These are phyloP conservation scores for Clarireedia hainanense DNA, from an alignment of 2,329 filamentous ascomycete genomes.

Conservation along the genomic window DNA sequence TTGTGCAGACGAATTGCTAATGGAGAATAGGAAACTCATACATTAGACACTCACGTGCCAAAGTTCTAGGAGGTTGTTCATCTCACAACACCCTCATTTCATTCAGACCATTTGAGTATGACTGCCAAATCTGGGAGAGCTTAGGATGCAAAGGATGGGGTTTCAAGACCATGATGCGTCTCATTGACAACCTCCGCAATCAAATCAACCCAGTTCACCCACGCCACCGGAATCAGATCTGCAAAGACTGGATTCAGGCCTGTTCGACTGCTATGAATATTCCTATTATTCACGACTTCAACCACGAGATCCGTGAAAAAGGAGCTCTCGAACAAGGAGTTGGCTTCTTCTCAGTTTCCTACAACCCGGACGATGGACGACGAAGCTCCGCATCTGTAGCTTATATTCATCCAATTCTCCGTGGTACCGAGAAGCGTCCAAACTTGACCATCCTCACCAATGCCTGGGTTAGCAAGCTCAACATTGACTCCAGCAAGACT, in stretches of 20 bases:
- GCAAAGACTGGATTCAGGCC: constrained; percentile 80
- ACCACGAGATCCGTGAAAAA: constrained; percentile 67
- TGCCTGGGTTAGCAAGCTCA: constrained; percentile 78
- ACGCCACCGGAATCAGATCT: constrained; percentile 81
- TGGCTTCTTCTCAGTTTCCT: constrained; percentile 85
- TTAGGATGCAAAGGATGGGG: constrained; percentile 79
- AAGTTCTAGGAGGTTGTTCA: constrained; percentile 87
- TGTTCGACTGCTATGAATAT: constrained; percentile 74
- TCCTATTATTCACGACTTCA: constrained; percentile 78
- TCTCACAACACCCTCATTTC: constrained; percentile 92
- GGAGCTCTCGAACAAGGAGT: constrained; percentile 69
- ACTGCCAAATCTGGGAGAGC: constrained; percentile 75
- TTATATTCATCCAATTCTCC: constrained; percentile 86
- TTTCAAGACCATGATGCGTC: constrained; percentile 75
- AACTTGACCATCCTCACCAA: constrained; percentile 84
- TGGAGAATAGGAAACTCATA: constrained; percentile 65
- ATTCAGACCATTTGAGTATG: constrained; percentile 85
- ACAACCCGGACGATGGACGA: constrained; percentile 81
- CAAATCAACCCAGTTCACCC: constrained; percentile 84
- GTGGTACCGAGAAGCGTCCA: constrained; percentile 71
- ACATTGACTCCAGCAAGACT: constrained; percentile 54
- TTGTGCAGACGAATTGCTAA: constrained; percentile 12
- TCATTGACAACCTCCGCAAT: constrained; percentile 78
- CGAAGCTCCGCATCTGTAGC: constrained; percentile 83
- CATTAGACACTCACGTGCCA: constrained; percentile 86